A percentile compares a stretch with the other conserved stretches of the same genome.
phyloP scores from a whole-genome alignment of 2,329 filamentous ascomycete species.

The Cytospora piceae region DNA sequence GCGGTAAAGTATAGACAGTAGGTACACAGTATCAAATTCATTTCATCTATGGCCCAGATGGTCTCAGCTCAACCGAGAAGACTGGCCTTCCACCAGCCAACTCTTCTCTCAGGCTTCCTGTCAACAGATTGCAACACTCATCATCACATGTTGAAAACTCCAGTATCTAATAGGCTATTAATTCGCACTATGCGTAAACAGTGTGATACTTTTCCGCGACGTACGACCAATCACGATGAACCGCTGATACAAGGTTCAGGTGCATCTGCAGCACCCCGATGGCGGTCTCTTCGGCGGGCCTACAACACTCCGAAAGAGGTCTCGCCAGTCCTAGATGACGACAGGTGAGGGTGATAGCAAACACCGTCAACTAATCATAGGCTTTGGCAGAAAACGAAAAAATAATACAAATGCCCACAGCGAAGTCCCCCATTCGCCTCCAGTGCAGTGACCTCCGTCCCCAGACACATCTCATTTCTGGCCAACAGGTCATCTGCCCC shows the following conservation, averaged over 20 bases:
- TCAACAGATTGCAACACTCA: neutral
- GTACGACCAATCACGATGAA: neutral
- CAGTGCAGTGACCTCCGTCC: neutral
- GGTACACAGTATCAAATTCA: no score
- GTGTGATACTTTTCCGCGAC: neutral
- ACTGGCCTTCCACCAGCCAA: no score
- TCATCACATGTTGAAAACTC: neutral
- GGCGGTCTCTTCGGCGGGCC: neutral
- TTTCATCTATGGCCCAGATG: no score
- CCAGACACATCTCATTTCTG: neutral
- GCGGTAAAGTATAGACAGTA: no score
- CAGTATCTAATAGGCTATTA: neutral
- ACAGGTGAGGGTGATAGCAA: neutral
- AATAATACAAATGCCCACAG: neutral
- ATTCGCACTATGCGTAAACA: neutral
- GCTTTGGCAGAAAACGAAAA: neutral
- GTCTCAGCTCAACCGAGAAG: no score
- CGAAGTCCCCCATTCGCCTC: neutral
- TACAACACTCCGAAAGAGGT: neutral
- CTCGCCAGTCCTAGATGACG: neutral
- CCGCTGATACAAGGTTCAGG: neutral
- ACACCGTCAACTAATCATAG: neutral
- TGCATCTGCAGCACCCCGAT: neutral
- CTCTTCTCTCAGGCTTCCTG: no score
- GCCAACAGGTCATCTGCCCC: neutral